Evolutionary conservation across 2,329 filamentous ascomycete genomes (phyloP).

Genomic region (Fonsecaea nubica): DNA sequence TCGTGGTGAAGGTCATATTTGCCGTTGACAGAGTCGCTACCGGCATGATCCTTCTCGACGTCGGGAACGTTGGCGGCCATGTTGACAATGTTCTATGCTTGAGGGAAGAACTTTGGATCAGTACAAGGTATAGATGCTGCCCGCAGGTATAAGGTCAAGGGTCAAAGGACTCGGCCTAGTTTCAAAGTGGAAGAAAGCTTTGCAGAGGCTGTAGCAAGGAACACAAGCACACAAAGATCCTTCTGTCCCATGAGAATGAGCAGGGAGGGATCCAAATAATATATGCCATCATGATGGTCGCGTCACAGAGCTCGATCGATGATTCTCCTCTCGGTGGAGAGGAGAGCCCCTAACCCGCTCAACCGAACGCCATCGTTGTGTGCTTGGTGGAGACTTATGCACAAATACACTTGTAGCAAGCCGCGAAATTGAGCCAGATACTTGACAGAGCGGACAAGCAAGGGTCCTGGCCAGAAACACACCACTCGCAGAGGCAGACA

Average conservation of each 20-base stretch:
- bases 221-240: constrained; percentile 22
- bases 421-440: constrained; percentile 29
- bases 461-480: constrained; percentile 19
- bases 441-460: constrained; percentile 20
- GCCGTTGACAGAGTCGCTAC: constrained; percentile 39
- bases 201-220: constrained; percentile 15
- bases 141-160: neutral
- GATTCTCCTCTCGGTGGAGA: constrained; percentile 39
- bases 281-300: constrained; percentile 26
- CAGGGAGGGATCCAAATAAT: constrained; percentile 25
- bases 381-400: constrained; percentile 18
- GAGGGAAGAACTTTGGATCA: constrained; percentile 2
- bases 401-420: constrained; percentile 8
- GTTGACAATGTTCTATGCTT: constrained; percentile 8
- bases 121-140: constrained; percentile 8
- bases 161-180: constrained; percentile 8
- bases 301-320: constrained; percentile 29
- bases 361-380: constrained; percentile 28
- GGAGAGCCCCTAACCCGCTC: constrained; percentile 36
- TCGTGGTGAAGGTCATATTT: constrained; percentile 41
- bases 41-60: constrained; percentile 41
- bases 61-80: constrained; percentile 34
- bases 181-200: constrained; percentile 9
- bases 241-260: neutral
- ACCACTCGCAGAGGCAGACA: constrained; percentile 26